A percentile compares a stretch with the other conserved stretches of the same genome.
Conservation (phyloP, 2,329 filamentous ascomycete species). For the Aureobasidium sp. region DNA sequence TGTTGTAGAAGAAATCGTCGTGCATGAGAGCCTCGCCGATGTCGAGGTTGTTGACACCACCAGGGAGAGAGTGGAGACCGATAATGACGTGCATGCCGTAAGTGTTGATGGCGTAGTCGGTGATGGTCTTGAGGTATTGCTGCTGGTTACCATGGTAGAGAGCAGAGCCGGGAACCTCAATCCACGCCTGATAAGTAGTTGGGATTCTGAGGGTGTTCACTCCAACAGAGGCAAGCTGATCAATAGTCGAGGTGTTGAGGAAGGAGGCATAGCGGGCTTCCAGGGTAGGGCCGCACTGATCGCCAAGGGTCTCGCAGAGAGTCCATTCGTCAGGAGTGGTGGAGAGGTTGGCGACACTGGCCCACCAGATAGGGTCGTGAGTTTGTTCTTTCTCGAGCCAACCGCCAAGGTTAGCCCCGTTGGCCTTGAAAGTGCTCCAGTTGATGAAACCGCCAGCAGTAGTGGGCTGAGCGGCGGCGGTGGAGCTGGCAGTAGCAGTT, state of each 20-base stretch:
- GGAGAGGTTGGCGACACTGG: conserved; percentile 16
- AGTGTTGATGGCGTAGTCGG: conserved; percentile 28
- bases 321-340: conserved; percentile 27
- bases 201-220: conserved; percentile 29
- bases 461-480: not conserved
- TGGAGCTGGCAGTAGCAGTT: conserved; percentile 2
- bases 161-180: conserved; percentile 26
- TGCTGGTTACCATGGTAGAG: conserved; percentile 28
- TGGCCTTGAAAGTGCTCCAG: conserved; percentile 18
- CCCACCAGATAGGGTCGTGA: conserved; percentile 21
- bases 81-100: conserved; percentile 30
- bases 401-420: conserved; percentile 24
- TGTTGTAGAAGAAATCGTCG: conserved; percentile 29
- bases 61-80: conserved; percentile 26
- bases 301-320: conserved; percentile 24
- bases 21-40: conserved; percentile 24
- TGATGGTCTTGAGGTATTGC: conserved; percentile 23
- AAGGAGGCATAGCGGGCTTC: conserved; percentile 25
- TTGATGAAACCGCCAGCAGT: conserved; percentile 14
- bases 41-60: conserved; percentile 24
- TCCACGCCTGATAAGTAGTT: conserved; percentile 30
- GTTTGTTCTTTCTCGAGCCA: conserved; percentile 27
- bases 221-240: conserved; percentile 24
- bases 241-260: conserved; percentile 25
- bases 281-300: conserved; percentile 22